Conservation (phyloP, 352 stramenopile genomes). For the Phytopythium helicoides region DNA sequence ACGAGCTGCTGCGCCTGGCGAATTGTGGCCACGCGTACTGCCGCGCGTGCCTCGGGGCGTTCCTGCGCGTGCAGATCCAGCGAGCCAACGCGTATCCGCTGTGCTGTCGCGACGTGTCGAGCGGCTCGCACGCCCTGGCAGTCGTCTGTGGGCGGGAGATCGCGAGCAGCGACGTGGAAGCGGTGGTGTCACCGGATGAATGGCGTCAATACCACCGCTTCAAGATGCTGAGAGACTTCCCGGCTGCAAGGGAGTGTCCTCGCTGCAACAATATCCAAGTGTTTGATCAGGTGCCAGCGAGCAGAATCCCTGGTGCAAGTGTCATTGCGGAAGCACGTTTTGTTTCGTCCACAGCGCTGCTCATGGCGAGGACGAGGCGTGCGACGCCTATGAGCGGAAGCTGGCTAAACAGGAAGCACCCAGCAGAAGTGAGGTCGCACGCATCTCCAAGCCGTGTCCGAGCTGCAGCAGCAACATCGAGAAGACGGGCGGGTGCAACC, state of each 20-base stretch:
- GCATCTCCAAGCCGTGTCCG: conserved; percentile 6
- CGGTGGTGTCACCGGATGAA: neutral
- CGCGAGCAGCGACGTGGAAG: neutral
- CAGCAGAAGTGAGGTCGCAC: neutral
- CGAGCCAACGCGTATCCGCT: conserved; percentile 1
- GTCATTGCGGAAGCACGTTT: neutral
- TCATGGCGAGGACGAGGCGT: conserved; percentile 2
- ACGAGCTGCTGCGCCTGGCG: neutral
- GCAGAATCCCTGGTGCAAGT: conserved; percentile 1
- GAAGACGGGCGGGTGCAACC: conserved; percentile 14
- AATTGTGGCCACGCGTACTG: conserved; percentile 5
- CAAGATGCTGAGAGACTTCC: neutral
- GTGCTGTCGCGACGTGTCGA: conserved; percentile 1
- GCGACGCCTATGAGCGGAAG: conserved; percentile 2
- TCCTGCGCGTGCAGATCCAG: conserved; percentile 1
- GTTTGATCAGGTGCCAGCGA: neutral
- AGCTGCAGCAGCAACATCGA: conserved; percentile 8
- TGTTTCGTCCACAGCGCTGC: conserved; percentile 11
- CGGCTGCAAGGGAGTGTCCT: conserved; percentile 7
- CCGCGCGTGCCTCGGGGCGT: neutral
- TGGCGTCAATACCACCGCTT: conserved; percentile 5
- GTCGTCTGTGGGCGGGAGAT: conserved; percentile 1
- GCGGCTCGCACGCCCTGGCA: neutral
- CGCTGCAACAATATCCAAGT: conserved; percentile 7
- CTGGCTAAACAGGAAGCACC: neutral